Percentiles rank a stretch among this genome's conserved stretches.
These are phyloP conservation scores for Claviceps pusilla DNA, from an alignment of 2,329 filamentous ascomycete genomes.

Conservation along the genomic window DNA sequence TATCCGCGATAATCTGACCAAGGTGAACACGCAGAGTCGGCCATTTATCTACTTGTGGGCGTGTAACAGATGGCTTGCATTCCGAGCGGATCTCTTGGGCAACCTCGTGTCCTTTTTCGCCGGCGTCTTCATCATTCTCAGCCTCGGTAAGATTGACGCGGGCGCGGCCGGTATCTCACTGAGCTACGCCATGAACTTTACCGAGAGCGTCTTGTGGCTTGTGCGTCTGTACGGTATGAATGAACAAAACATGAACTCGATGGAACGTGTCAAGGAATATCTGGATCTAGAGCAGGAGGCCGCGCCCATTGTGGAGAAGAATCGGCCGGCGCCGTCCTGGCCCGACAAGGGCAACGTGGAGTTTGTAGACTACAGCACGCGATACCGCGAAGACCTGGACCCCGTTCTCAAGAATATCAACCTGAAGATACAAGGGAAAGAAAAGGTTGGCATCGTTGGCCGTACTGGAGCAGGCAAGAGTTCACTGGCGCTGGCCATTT, in stretches of 20 bases:
- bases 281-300: constrained; percentile 93
- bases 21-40: constrained; percentile 80
- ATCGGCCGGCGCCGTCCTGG: constrained; percentile 66
- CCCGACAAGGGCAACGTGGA: constrained; percentile 73
- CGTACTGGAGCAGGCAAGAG: constrained; percentile 94
- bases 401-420: constrained; percentile 70
- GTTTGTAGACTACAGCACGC: constrained; percentile 77
- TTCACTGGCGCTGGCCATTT: constrained; percentile 80
- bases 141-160: constrained; percentile 68
- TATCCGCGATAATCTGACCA: constrained; percentile 73
- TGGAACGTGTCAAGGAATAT: constrained; percentile 95
- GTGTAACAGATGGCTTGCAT: constrained; percentile 88
- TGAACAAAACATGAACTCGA: constrained; percentile 99
- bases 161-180: constrained; percentile 86
- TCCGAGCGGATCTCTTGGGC: constrained; percentile 80
- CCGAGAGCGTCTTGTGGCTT: constrained; percentile 92
- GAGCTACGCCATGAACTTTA: constrained; percentile 92
- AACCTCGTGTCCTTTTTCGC: constrained; percentile 89
- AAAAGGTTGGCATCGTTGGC: constrained; percentile 94
- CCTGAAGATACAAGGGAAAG: constrained; percentile 70
- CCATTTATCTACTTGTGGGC: constrained; percentile 96
- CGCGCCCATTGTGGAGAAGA: constrained; percentile 58
- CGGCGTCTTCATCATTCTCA: constrained; percentile 76
- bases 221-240: constrained; percentile 87
- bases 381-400: constrained; percentile 77